Percentiles rank a stretch among this genome's conserved stretches.
Evolutionary conservation across 257 asterid genomes (phyloP).

Genomic region (Misopates orontium): DNA sequence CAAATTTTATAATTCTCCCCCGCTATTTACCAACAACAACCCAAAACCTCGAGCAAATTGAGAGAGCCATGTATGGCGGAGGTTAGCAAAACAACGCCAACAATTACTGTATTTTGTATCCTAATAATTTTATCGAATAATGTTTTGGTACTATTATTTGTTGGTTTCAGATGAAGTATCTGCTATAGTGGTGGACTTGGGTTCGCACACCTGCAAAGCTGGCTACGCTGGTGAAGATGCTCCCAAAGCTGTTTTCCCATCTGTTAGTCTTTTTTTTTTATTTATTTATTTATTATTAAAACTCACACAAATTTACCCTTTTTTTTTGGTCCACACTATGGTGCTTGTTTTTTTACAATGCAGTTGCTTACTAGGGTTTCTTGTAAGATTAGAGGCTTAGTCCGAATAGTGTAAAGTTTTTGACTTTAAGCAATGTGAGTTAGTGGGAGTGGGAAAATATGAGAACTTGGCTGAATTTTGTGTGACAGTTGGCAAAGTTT

Average conservation of each 20-base stretch:
- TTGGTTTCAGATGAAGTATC: slow-evolving; percentile 82
- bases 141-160: slow-evolving; percentile 9
- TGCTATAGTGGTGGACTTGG: slow-evolving; percentile 90
- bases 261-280: slow-evolving; percentile 74
- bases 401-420: slow-evolving; percentile 6
- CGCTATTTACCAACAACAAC: no score
- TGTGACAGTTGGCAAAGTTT: no score
- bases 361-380: slow-evolving; percentile 29
- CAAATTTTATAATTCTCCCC: neutral
- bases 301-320: neutral
- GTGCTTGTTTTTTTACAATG: neutral
- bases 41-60: neutral
- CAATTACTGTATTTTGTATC: neutral
- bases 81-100: slow-evolving; percentile 26
- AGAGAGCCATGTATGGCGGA: slow-evolving; percentile 35
- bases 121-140: neutral
- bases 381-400: slow-evolving; percentile 5
- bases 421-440: slow-evolving; percentile 19
- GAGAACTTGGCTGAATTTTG: neutral
- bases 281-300: no score
- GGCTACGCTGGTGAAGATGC: slow-evolving; percentile 99
- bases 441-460: slow-evolving; percentile 2
- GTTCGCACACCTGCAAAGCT: slow-evolving; percentile 98
- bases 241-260: slow-evolving; percentile 98
- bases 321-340: neutral